Base-by-base conservation (phyloP, 768 basidiomycete genomes). In the Phlebiopsis gigantea region DNA sequence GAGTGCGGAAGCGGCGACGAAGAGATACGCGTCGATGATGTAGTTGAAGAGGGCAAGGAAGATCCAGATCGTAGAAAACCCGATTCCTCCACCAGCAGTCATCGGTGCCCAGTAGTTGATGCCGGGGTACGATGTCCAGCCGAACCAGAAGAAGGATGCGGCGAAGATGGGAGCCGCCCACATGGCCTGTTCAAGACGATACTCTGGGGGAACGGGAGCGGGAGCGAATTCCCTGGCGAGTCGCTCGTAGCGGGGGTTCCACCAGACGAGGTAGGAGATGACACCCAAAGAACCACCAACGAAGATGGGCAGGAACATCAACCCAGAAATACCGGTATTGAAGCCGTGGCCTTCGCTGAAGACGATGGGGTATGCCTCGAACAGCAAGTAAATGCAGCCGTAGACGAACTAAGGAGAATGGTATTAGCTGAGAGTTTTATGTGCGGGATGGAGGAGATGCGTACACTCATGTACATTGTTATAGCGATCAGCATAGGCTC, bases 401-500 rank as follows among this genome's bases (percentile, higher is more conserved):
- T 83, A 87, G 34, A 86, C 73, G 60, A 87, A 85, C 79, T 82
- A 57, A 41, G 42, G 34, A 5, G 29, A 55, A 34, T 4, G 7
- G 1, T 10, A 44, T 41, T 12, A 21, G 44, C n/a, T 9, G 43
- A 61, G 2, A 7, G 49, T 34, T 34, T 46, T 17, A 12, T 30
- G 45, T 52, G 5, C n/a, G 21, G 9, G 1, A 15, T 30, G 26
- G 28, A 30, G 43, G 24, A n/a, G 14, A 72, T n/a, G n/a, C 78
- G 62, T 63, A 83, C 79, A 55, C 81, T 82, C 73, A 84, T 79
- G 70, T 87, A 88, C 2, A 79, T 46, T 0, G 81, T 82, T 26
- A 84, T 69, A 0, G 79, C 77, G 9, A 87, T 68, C n/a, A 88
- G 68, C 74, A 88, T 86, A 0, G 84, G 84, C 67, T 90, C 88